Evolutionary conservation across 345 rosid genomes (phyloP).

Genomic region (Eucalyptus pumila): DNA sequence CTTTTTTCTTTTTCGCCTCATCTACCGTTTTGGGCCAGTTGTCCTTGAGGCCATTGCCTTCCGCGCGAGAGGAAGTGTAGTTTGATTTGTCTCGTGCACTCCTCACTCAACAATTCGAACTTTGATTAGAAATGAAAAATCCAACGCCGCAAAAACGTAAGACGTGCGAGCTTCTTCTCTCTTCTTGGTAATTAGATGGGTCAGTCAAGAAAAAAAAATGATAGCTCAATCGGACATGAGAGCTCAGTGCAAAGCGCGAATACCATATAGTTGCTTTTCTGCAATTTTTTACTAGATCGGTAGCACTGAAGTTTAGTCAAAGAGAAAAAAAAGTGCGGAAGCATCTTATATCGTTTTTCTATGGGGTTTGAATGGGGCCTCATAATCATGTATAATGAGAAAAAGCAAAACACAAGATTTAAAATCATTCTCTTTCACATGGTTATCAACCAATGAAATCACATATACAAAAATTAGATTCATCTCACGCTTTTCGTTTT

Average conservation of each 20-base stretch:
- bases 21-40: not conserved
- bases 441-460: not conserved
- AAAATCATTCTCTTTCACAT: not conserved
- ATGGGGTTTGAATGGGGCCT: not conserved
- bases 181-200: not conserved
- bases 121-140: not conserved
- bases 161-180: not conserved
- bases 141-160: accelerated
- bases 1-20: accelerated
- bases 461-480: accelerated
- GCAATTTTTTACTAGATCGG: not conserved
- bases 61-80: not conserved
- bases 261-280: not conserved
- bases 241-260: not conserved
- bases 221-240: not conserved
- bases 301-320: not conserved
- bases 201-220: too few relatives aligned
- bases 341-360: not conserved
- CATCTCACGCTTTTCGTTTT: not conserved
- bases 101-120: not conserved
- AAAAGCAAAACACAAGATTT: not conserved
- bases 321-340: not conserved
- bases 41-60: not conserved
- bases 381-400: not conserved
- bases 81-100: not conserved